Conservation (phyloP, 345 rosid genomes). For the Rhizophora apiculata region DNA sequence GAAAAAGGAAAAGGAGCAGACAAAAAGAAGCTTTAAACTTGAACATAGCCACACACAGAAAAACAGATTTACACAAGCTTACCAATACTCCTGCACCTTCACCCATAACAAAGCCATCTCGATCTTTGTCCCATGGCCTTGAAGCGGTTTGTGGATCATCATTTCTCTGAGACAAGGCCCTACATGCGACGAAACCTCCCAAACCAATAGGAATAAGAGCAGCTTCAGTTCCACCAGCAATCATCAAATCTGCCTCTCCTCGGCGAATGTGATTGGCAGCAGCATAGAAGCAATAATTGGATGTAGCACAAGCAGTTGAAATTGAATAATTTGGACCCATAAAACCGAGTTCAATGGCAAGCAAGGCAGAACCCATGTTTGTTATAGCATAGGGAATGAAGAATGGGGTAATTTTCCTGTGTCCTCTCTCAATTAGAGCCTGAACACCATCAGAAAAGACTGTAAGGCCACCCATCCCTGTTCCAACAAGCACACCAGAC, state of each 20-base stretch:
- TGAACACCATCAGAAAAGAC: slow-evolving; percentile 88
- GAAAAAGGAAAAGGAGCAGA: neutral
- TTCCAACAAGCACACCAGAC: slow-evolving; percentile 95
- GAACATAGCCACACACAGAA: neutral
- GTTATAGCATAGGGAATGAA: slow-evolving; percentile 94
- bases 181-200: slow-evolving; percentile 98
- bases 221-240: slow-evolving; percentile 99
- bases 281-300: slow-evolving; percentile 95
- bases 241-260: slow-evolving; percentile 97
- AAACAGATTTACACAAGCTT: slow-evolving; percentile 27
- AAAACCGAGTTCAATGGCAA: slow-evolving; percentile 90
- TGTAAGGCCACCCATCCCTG: slow-evolving; percentile 97
- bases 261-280: slow-evolving; percentile 99
- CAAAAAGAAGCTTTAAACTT: neutral
- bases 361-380: slow-evolving; percentile 94
- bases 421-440: slow-evolving; percentile 81
- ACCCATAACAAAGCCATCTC: slow-evolving; percentile 99
- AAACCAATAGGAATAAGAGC: slow-evolving; percentile 95
- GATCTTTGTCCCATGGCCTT: slow-evolving; percentile 96
- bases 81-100: slow-evolving; percentile 99
- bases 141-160: slow-evolving; percentile 98
- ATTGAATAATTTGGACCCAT: slow-evolving; percentile 99
- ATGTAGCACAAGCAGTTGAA: slow-evolving; percentile 97
- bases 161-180: slow-evolving; percentile 96
- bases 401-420: slow-evolving; percentile 84